These are phyloP conservation scores for Filosporella fistucella DNA, from an alignment of 495 filamentous ascomycete species.

Conservation along the genomic window DNA sequence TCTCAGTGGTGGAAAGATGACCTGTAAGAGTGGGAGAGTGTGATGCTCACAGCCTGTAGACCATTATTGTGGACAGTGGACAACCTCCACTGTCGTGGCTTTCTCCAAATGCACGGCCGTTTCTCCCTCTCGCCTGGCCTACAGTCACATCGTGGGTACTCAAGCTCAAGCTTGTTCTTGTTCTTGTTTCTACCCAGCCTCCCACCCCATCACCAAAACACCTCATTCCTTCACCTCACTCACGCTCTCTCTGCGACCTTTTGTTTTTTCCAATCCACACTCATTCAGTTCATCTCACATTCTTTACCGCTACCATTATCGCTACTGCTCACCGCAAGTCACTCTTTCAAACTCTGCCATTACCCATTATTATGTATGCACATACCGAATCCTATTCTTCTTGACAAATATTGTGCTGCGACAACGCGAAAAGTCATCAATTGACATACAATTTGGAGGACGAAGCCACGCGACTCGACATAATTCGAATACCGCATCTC, in stretches of 20 bases:
- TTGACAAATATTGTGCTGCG: too few species aligned
- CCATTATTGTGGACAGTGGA: too few species aligned
- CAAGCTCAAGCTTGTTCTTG: too few species aligned
- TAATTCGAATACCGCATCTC: neutral
- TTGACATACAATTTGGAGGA: neutral
- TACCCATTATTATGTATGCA: slow-evolving; percentile 2
- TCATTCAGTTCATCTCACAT: slow-evolving; percentile 8
- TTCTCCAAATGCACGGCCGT: too few species aligned
- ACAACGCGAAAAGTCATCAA: too few species aligned
- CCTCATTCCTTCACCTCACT: slow-evolving; percentile 1
- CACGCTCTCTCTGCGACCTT: slow-evolving; percentile 10
- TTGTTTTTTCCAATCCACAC: slow-evolving; percentile 16
- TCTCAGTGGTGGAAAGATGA: too few species aligned
- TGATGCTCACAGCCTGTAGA: too few species aligned
- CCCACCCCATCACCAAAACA: slow-evolving; percentile 1
- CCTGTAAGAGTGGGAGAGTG: too few species aligned
- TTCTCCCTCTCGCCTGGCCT: too few species aligned
- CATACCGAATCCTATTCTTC: too few species aligned
- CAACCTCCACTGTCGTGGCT: too few species aligned
- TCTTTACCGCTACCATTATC: slow-evolving; percentile 4
- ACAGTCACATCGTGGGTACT: too few species aligned
- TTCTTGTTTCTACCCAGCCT: neutral
- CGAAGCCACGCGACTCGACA: neutral
- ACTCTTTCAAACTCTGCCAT: slow-evolving; percentile 5
- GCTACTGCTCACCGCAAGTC: slow-evolving; percentile 20